Evolutionary conservation across 2,329 filamentous ascomycete genomes (phyloP).

Genomic region (Fusarium tuaranense): DNA sequence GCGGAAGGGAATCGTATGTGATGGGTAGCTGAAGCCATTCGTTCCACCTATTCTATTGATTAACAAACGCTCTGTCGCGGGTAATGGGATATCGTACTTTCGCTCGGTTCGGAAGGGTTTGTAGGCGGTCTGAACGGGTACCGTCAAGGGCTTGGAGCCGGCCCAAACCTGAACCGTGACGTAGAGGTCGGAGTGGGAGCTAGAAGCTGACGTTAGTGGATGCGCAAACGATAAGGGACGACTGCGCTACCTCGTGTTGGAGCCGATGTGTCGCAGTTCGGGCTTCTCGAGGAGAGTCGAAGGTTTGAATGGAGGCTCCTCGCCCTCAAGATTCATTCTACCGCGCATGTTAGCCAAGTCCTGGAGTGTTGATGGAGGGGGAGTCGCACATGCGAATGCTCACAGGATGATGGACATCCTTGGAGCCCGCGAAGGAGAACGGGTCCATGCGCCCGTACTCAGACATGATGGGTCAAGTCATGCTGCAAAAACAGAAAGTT

Average conservation of each 20-base stretch:
- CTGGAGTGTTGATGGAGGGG: neutral
- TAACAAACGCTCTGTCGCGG: slow-evolving; percentile 4
- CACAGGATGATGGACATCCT: slow-evolving; percentile 80
- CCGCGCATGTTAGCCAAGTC: slow-evolving; percentile 27
- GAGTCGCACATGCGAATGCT: slow-evolving; percentile 70
- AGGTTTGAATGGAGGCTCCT: slow-evolving; percentile 54
- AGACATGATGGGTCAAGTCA: slow-evolving; percentile 50
- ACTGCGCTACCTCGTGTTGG: slow-evolving; percentile 75
- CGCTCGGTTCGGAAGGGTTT: slow-evolving; percentile 85
- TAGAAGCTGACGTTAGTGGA: slow-evolving; percentile 51
- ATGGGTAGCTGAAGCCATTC: slow-evolving; percentile 95
- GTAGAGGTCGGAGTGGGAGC: slow-evolving; percentile 88
- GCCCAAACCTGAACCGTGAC: slow-evolving; percentile 95
- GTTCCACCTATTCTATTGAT: slow-evolving; percentile 75
- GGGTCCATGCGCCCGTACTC: slow-evolving; percentile 80
- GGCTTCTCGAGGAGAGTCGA: slow-evolving; percentile 83
- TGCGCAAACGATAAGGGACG: neutral
- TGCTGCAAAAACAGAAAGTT: slow-evolving; percentile 11
- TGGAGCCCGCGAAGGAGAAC: slow-evolving; percentile 94
- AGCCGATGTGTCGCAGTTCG: slow-evolving; percentile 87
- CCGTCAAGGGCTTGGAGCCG: slow-evolving; percentile 92
- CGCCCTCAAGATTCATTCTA: slow-evolving; percentile 62
- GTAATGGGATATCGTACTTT: slow-evolving; percentile 57
- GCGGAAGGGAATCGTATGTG: slow-evolving; percentile 83
- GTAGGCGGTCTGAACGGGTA: slow-evolving; percentile 92